Conservation (phyloP, 257 asterid species). For the Agastache rugosa region DNA sequence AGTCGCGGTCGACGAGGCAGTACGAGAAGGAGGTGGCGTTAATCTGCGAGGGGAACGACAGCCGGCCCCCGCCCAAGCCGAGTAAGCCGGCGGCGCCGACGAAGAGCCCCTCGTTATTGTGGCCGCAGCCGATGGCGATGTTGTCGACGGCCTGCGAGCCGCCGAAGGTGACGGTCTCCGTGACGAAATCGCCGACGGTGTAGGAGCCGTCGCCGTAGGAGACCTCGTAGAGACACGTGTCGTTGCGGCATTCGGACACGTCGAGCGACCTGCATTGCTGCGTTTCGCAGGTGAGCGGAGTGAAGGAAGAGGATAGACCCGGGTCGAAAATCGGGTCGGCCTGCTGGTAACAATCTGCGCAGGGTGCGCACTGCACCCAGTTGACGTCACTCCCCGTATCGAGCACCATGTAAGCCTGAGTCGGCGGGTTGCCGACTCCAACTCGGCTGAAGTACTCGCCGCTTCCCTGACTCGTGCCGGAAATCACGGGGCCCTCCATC, state of each 20-base stretch:
- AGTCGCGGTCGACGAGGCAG: constrained; percentile 90
- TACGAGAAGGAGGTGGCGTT: constrained; percentile 80
- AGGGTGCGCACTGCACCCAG: constrained; percentile 96
- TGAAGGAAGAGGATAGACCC: constrained; percentile 62
- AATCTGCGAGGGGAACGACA: constrained; percentile 83
- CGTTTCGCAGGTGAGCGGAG: constrained; percentile 69
- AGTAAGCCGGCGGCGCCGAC: constrained; percentile 90
- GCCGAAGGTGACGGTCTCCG: constrained; percentile 72
- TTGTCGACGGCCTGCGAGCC: constrained; percentile 61
- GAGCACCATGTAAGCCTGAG: constrained; percentile 78
- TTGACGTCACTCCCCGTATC: constrained; percentile 95
- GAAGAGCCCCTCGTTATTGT: constrained; percentile 83
- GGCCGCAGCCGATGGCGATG: constrained; percentile 95
- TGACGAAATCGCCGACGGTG: constrained; percentile 90
- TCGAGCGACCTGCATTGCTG: constrained; percentile 81
- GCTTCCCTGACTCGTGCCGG: constrained; percentile 96
- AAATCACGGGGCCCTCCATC: constrained; percentile 68
- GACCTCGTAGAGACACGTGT: constrained; percentile 81
- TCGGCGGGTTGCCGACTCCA: constrained; percentile 82
- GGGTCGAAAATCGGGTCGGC: constrained; percentile 98
- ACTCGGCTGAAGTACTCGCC: constrained; percentile 94
- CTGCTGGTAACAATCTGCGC: constrained; percentile 93
- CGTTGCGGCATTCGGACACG: constrained; percentile 76
- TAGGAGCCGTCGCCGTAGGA: constrained; percentile 97
- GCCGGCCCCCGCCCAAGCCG: constrained; percentile 90